Conservation (phyloP, 1,139 yeast species). For the Sugiyamaella pinicola region DNA sequence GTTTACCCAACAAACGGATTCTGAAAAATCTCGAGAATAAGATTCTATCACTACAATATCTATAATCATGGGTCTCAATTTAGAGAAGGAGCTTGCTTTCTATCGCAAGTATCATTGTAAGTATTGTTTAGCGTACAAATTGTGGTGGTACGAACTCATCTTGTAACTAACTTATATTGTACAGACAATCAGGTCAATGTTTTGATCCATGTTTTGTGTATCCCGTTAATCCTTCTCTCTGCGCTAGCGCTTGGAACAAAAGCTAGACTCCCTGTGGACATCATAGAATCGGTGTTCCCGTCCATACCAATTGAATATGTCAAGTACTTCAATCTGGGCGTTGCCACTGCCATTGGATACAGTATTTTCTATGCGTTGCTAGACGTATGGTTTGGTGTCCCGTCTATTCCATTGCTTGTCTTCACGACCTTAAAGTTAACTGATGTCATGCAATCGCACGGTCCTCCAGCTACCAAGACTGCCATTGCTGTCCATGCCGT, state of each 20-base stretch:
- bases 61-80: constrained; percentile 3
- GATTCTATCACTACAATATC: not conserved
- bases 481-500: constrained; percentile 50
- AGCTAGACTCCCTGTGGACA: constrained; percentile 18
- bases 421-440: constrained; percentile 35
- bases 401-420: constrained; percentile 46
- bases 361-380: constrained; percentile 49
- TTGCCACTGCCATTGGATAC: constrained; percentile 45
- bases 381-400: constrained; percentile 48
- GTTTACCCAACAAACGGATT: no score
- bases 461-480: constrained; percentile 24
- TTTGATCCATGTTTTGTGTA: constrained; percentile 72
- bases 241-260: constrained; percentile 49
- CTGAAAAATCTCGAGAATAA: no score
- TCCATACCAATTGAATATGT: constrained; percentile 29
- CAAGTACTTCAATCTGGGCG: constrained; percentile 49
- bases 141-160: not conserved
- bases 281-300: constrained; percentile 31
- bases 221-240: constrained; percentile 72
- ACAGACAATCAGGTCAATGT: constrained; percentile 62
- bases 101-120: constrained; percentile 78
- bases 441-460: constrained; percentile 26
- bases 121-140: constrained; percentile 27
- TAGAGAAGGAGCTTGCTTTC: constrained; percentile 62
- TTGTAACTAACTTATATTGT: not conserved